These are phyloP conservation scores for Boechera stricta DNA, from an alignment of 345 rosid species.

Conservation along the genomic window DNA sequence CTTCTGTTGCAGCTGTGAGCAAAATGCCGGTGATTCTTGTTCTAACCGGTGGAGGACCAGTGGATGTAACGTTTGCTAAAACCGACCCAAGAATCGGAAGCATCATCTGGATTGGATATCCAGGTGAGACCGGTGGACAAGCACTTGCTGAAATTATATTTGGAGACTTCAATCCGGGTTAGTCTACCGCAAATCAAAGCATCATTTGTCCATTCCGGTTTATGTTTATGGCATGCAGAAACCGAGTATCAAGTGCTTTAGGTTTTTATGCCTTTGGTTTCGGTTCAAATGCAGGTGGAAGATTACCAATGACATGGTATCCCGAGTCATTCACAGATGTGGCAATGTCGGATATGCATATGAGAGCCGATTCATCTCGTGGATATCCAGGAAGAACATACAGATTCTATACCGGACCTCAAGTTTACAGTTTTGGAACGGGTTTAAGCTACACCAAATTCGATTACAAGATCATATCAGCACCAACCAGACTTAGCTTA, in stretches of 20 bases:
- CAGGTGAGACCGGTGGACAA: slow-evolving; percentile 88
- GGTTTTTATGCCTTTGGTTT: background rate
- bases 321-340: slow-evolving; percentile 76
- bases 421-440: slow-evolving; percentile 70
- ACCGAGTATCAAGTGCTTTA: background rate
- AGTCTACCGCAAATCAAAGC: slow-evolving; percentile 27
- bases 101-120: slow-evolving; percentile 93
- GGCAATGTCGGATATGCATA: slow-evolving; percentile 84
- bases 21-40: slow-evolving; percentile 79
- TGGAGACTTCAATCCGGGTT: slow-evolving; percentile 91
- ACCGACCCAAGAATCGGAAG: slow-evolving; percentile 61
- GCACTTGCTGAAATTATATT: slow-evolving; percentile 85
- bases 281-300: slow-evolving; percentile 65
- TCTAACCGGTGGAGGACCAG: slow-evolving; percentile 93
- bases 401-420: slow-evolving; percentile 72
- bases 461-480: slow-evolving; percentile 63
- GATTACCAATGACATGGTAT: slow-evolving; percentile 93
- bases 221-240: background rate
- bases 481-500: slow-evolving; percentile 60
- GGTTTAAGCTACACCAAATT: slow-evolving; percentile 81
- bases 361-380: slow-evolving; percentile 72
- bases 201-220: background rate
- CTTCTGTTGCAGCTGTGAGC: slow-evolving; percentile 66
- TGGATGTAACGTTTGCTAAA: slow-evolving; percentile 83
- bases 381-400: slow-evolving; percentile 95